Conservation (phyloP, 106 monocot genomes). For the Platanthera zijinensis region DNA sequence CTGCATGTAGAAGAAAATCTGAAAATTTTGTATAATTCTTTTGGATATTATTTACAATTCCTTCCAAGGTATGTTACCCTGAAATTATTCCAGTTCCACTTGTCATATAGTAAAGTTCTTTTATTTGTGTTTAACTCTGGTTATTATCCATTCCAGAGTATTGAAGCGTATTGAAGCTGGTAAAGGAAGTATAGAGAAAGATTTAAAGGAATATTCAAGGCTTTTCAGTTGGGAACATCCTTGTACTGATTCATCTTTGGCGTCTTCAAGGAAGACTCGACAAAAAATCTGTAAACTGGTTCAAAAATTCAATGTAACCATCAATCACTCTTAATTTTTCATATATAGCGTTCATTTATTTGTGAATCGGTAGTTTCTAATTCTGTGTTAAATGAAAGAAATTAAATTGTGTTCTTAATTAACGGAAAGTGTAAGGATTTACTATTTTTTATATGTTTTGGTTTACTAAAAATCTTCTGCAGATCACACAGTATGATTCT, state of each 20-base stretch:
- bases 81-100: not conserved
- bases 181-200: conserved; percentile 51
- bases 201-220: conserved; percentile 56
- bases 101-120: not conserved
- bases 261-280: conserved; percentile 48
- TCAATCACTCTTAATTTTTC: not conserved
- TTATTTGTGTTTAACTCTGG: not conserved
- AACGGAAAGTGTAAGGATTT: too few relatives aligned
- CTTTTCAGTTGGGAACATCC: conserved; percentile 63
- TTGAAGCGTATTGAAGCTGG: conserved; percentile 44
- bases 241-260: conserved; percentile 29
- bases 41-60: conserved; percentile 90
- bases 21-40: conserved; percentile 74
- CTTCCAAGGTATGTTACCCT: conserved; percentile 57
- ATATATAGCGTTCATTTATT: not conserved
- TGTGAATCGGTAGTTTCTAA: not conserved
- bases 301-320: conserved; percentile 72
- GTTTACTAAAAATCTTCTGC: too few relatives aligned
- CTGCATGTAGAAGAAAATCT: conserved; percentile 26
- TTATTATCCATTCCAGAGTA: conserved; percentile 33
- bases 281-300: conserved; percentile 69
- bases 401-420: not conserved
- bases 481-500: not conserved
- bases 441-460: too few relatives aligned
- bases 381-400: not conserved